Base-by-base conservation (phyloP, 768 basidiomycete genomes). In the Steccherinum ochraceum region DNA sequence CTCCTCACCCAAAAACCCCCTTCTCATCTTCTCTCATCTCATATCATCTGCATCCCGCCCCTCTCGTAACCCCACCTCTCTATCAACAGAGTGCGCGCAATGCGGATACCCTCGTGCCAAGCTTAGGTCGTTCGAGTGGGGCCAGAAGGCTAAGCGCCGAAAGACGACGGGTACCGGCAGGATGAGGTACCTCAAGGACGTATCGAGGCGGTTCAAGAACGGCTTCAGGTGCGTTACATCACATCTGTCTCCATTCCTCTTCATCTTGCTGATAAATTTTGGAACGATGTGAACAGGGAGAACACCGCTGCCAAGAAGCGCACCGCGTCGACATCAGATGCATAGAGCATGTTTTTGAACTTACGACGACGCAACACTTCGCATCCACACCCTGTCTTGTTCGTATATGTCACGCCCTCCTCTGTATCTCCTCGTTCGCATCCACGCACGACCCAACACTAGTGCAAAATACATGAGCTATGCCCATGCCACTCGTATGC, bases 121-220 rank as follows among this genome's bases (percentile, higher is more conserved):
- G 75, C 73, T 95, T 63, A 84, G 95, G 65, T 93, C 91, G 63
- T 98, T 84, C 72, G 89, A 97, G 74, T 98, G 96, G 96, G 93
- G 93, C 59, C 80, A 84, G 69, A 99, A 99, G 82, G 96, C 96
- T 49, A 97, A 98, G 84, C 87, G 96, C 73, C 87, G 95, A 84
- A 96, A 95, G 86, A 98, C 95, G 45, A 97, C 96, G 53, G 96
- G 96, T 53, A 94, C 95, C 58, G 95, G 95, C 58, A 80, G 94
- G 65, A 96, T 96, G 93, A 75, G 77, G 54, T 84, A 93, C 80
- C 79, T 98, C 72, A 96, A 93, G 79, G 70, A 78, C 48, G 95
- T 98, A 40, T 84, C 87, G 62, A 83, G 94, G 68, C 81, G 92
- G 61, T 98, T 97, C 87, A 98, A 98, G 86, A 97, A 96, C 67